Percentiles rank a stretch among this genome's conserved stretches.
phyloP scores from a whole-genome alignment of 805 yeast genomes.

The Candida tammaniensis region DNA sequence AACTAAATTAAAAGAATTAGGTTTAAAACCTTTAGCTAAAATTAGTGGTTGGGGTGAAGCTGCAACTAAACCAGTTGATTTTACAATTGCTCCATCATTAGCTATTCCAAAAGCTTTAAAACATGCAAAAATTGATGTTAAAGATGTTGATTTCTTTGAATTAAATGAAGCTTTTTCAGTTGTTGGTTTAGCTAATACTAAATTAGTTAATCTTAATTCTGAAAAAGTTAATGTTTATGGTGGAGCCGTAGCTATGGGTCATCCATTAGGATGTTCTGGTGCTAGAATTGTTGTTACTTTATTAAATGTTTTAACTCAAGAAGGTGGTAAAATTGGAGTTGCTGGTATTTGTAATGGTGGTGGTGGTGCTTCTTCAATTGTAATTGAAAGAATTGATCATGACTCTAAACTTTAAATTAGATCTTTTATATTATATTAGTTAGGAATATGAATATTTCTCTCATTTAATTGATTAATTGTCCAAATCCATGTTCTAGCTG shows the following conservation, averaged over 20 bases:
- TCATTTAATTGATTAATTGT: conserved; percentile 21
- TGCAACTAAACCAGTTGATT: conserved; percentile 90
- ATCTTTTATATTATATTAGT: too few species aligned
- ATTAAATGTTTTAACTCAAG: conserved; percentile 76
- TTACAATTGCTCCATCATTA: conserved; percentile 92
- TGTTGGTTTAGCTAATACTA: conserved; percentile 87
- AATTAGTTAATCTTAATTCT: conserved; percentile 59
- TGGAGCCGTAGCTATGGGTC: conserved; percentile 96
- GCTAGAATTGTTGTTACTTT: conserved; percentile 88
- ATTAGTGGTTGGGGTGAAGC: conserved; percentile 98
- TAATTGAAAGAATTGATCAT: conserved; percentile 63
- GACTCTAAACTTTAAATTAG: conserved; percentile 33
- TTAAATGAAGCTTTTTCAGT: conserved; percentile 98
- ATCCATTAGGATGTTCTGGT: conserved; percentile 95
- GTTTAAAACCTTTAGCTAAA: conserved; percentile 84
- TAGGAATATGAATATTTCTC: conserved; percentile 22
- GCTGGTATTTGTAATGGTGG: conserved; percentile 99
- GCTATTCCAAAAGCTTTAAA: conserved; percentile 96
- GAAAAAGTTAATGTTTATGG: conserved; percentile 84
- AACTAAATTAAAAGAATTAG: conserved; percentile 77
- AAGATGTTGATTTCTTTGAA: conserved; percentile 85
- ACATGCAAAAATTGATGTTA: conserved; percentile 66
- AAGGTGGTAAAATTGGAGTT: conserved; percentile 76
- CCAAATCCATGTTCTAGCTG: conserved; percentile 79
- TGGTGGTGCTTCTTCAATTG: conserved; percentile 96